phyloP scores from a whole-genome alignment of 345 rosid genomes.

The Kandelia obovata region DNA sequence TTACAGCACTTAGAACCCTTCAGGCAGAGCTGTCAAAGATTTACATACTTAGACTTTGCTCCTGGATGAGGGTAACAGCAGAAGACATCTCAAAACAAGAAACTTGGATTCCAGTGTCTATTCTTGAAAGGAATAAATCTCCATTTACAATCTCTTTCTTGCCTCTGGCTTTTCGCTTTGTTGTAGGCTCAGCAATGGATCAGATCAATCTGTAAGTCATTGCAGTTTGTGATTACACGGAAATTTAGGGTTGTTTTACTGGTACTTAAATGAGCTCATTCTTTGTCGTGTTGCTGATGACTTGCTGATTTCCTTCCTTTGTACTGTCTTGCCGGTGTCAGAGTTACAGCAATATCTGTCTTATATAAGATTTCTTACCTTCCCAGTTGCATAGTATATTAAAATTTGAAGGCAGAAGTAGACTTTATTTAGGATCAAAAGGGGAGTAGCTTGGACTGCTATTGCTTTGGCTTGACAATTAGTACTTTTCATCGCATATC shows the following conservation, averaged over 20 bases:
- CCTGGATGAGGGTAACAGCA: constrained; percentile 84
- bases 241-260: not conserved
- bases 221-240: not conserved
- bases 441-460: too few relatives aligned
- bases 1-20: constrained; percentile 58
- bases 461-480: too few relatives aligned
- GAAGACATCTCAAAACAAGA: constrained; percentile 78
- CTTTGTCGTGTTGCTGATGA: not conserved
- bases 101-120: constrained; percentile 80
- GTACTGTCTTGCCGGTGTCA: too few relatives aligned
- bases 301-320: not conserved
- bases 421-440: too few relatives aligned
- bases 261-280: not conserved
- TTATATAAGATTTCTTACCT: too few relatives aligned
- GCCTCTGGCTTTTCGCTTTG: constrained; percentile 85
- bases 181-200: constrained; percentile 77
- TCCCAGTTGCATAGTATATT: too few relatives aligned
- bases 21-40: constrained; percentile 79
- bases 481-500: too few relatives aligned
- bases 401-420: too few relatives aligned
- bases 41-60: constrained; percentile 82
- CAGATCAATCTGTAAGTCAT: constrained; percentile 74
- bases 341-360: too few relatives aligned
- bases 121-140: constrained; percentile 91
- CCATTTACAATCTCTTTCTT: constrained; percentile 81